These are phyloP conservation scores for Colletotrichum ledebouriae DNA, from an alignment of 2,329 filamentous ascomycete genomes.

Conservation along the genomic window DNA sequence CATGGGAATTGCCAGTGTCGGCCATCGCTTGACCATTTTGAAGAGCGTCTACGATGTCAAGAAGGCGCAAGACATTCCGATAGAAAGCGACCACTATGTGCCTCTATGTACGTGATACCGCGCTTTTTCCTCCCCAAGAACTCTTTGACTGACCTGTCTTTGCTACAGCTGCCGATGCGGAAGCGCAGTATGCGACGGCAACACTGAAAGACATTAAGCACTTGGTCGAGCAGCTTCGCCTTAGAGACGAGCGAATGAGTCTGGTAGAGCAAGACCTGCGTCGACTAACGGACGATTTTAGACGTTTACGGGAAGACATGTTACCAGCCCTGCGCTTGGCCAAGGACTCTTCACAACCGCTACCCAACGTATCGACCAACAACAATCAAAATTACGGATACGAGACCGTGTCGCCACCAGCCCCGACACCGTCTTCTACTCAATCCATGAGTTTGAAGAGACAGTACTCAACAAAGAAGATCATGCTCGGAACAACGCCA, in stretches of 20 bases:
- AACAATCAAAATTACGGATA: slow-evolving; percentile 63
- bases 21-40: slow-evolving; percentile 92
- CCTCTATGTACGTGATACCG: slow-evolving; percentile 79
- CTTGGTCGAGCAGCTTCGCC: slow-evolving; percentile 87
- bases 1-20: slow-evolving; percentile 92
- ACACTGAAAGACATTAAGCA: slow-evolving; percentile 94
- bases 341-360: slow-evolving; percentile 91
- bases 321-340: slow-evolving; percentile 89
- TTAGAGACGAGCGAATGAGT: slow-evolving; percentile 91
- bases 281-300: slow-evolving; percentile 88
- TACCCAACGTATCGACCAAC: slow-evolving; percentile 57
- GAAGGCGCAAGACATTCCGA: slow-evolving; percentile 89
- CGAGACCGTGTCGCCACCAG: slow-evolving; percentile 70
- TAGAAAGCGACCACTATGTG: slow-evolving; percentile 94
- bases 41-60: slow-evolving; percentile 98
- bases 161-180: slow-evolving; percentile 83
- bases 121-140: slow-evolving; percentile 13
- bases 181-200: slow-evolving; percentile 85
- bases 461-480: slow-evolving; percentile 82
- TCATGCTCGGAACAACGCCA: slow-evolving; percentile 77
- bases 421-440: slow-evolving; percentile 66
- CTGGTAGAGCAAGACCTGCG: slow-evolving; percentile 86
- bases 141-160: slow-evolving; percentile 39
- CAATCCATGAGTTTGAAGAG: slow-evolving; percentile 72
- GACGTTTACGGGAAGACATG: slow-evolving; percentile 89